A percentile compares a stretch with the other conserved stretches of the same genome.
phyloP scores from a whole-genome alignment of 805 yeast species.

The Starmerella floricola region DNA sequence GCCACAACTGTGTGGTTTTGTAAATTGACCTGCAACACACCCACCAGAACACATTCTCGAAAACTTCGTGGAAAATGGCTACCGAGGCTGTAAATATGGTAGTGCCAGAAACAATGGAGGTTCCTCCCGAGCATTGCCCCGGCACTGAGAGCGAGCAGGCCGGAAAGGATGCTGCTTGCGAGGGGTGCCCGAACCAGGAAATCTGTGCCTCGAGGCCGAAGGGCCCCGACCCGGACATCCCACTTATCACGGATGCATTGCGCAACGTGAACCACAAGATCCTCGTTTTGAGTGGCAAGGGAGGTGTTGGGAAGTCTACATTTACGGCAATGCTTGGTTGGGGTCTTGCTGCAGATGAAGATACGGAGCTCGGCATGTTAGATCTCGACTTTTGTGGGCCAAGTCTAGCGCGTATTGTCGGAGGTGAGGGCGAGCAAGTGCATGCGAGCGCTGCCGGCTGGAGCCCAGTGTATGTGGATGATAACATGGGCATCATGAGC shows the following conservation, averaged over 20 bases:
- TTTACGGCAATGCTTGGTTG: slow-evolving; percentile 92
- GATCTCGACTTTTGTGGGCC: slow-evolving; percentile 98
- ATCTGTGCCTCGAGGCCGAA: slow-evolving; percentile 72
- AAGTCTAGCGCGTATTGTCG: slow-evolving; percentile 86
- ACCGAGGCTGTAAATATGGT: too few species aligned
- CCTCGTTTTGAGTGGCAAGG: slow-evolving; percentile 55
- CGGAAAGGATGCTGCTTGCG: slow-evolving; percentile 88
- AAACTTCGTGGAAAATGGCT: too few species aligned
- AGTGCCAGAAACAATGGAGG: slow-evolving; percentile 24
- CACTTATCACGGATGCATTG: slow-evolving; percentile 57
- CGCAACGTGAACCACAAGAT: slow-evolving; percentile 62
- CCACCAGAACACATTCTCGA: too few species aligned
- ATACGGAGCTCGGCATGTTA: slow-evolving; percentile 86
- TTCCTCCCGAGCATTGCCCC: slow-evolving; percentile 96
- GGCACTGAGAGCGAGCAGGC: slow-evolving; percentile 94
- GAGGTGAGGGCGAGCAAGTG: slow-evolving; percentile 72
- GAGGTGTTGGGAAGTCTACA: slow-evolving; percentile 91
- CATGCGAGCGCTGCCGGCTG: slow-evolving; percentile 89
- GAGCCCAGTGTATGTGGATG: slow-evolving; percentile 94
- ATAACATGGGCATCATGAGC: slow-evolving; percentile 89
- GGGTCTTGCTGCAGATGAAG: slow-evolving; percentile 72
- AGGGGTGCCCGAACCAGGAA: slow-evolving; percentile 85
- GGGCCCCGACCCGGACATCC: slow-evolving; percentile 92
- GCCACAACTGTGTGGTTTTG: too few species aligned
- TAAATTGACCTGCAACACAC: too few species aligned